phyloP scores from a whole-genome alignment of 1,284 basidiomycete genomes.

The Stygiomarasmius scandens region DNA sequence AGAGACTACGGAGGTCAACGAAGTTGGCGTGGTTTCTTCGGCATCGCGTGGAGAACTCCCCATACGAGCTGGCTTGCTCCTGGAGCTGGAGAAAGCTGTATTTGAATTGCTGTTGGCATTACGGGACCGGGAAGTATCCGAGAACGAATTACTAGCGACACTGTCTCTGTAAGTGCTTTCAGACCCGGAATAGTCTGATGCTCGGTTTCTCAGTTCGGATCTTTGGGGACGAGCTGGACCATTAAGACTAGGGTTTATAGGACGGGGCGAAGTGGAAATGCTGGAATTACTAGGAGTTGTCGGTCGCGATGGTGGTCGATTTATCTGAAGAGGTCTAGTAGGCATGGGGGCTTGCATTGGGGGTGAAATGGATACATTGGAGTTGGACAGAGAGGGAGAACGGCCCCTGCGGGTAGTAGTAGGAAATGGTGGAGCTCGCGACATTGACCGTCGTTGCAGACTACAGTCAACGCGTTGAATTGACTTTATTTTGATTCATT shows the following conservation, averaged over 20 bases:
- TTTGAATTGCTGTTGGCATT: conserved; percentile 26
- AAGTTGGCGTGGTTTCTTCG: conserved; percentile 47
- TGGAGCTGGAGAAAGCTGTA: conserved; percentile 25
- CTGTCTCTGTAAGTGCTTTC: conserved; percentile 44
- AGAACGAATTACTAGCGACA: conserved; percentile 41
- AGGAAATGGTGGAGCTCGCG: conserved; percentile 56
- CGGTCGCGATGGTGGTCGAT: conserved; percentile 46
- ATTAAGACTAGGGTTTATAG: conserved; percentile 39
- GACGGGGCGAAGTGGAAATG: conserved; percentile 32
- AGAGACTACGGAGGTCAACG: conserved; percentile 57
- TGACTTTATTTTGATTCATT: background rate
- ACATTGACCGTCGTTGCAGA: conserved; percentile 40
- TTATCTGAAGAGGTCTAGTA: conserved; percentile 58
- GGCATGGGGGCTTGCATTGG: conserved; percentile 35
- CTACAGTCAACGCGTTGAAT: too few species aligned
- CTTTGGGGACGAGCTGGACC: conserved; percentile 59
- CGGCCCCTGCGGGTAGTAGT: conserved; percentile 40
- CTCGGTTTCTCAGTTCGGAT: conserved; percentile 53
- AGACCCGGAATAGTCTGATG: conserved; percentile 46
- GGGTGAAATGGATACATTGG: conserved; percentile 35
- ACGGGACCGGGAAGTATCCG: conserved; percentile 33
- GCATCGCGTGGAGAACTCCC: conserved; percentile 39
- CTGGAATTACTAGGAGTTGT: conserved; percentile 45
- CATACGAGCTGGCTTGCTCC: conserved; percentile 35
- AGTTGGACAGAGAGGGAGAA: conserved; percentile 34